These are phyloP conservation scores for Penicillium occitanis DNA, from an alignment of 2,329 filamentous ascomycete genomes.

Conservation along the genomic window DNA sequence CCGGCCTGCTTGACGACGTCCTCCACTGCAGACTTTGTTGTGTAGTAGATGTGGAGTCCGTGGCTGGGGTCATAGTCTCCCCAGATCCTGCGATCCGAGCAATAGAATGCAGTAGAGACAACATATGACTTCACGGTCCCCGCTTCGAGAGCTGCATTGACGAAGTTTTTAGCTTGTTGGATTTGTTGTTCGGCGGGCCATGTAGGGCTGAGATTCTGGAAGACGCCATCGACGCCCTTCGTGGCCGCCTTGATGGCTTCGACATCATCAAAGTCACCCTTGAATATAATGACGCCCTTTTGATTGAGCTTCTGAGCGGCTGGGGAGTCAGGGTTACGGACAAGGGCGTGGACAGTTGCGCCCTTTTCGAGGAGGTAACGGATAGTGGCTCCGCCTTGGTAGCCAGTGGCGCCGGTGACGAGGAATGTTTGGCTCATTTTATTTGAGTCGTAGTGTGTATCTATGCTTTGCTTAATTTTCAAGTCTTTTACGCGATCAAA, in stretches of 20 bases:
- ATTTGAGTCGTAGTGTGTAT: neutral
- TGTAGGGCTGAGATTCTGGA: neutral
- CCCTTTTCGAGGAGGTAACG: neutral
- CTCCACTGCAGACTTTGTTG: neutral
- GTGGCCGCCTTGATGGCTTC: neutral
- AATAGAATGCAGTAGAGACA: neutral
- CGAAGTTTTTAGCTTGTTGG: neutral
- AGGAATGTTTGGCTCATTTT: neutral
- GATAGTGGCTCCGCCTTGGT: neutral
- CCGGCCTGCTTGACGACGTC: neutral
- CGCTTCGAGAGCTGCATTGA: neutral
- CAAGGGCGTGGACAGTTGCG: neutral
- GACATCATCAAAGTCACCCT: neutral
- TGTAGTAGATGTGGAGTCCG: neutral
- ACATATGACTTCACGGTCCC: neutral
- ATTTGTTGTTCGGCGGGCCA: neutral
- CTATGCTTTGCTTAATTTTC: neutral
- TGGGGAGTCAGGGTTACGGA: neutral
- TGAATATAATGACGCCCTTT: neutral
- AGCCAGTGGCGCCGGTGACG: neutral
- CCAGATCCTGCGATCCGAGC: neutral
- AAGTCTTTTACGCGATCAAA: neutral
- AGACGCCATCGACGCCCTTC: neutral
- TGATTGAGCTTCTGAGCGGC: neutral
- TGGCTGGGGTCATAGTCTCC: neutral